phyloP scores from a whole-genome alignment of 106 monocot genomes.

The Dendrobium chrysotoxum region DNA sequence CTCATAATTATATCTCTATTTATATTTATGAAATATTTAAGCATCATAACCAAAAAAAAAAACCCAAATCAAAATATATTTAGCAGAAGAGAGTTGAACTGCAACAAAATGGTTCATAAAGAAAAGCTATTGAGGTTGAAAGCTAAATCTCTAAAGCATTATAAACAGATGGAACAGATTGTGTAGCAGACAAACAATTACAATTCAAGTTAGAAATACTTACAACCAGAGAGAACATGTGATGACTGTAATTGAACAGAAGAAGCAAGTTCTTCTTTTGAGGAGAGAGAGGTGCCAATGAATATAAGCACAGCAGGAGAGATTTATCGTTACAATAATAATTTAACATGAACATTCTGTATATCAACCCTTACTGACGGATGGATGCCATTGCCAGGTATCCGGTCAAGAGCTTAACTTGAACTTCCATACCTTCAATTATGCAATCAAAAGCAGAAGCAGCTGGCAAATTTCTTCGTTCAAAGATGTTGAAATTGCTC shows the following conservation, averaged over 20 bases:
- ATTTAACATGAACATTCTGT: too few relatives aligned
- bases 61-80: too few relatives aligned
- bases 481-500: not conserved
- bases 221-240: not conserved
- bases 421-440: too few relatives aligned
- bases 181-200: not conserved
- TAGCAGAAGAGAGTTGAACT: too few relatives aligned
- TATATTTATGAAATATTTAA: too few relatives aligned
- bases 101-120: too few relatives aligned
- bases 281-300: not conserved
- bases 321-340: not conserved
- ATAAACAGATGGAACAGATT: not conserved
- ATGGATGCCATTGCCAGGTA: not conserved
- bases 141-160: not conserved
- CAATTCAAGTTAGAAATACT: not conserved
- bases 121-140: not conserved
- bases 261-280: not conserved
- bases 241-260: not conserved
- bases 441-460: too few relatives aligned
- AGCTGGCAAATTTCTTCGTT: too few relatives aligned
- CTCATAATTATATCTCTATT: too few relatives aligned
- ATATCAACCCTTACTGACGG: not conserved
- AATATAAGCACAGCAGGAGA: not conserved
- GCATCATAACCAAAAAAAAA: too few relatives aligned
- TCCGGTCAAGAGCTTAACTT: too few relatives aligned